These are phyloP conservation scores for Eucalyptus rudis DNA, from an alignment of 345 rosid species.

Conservation along the genomic window DNA sequence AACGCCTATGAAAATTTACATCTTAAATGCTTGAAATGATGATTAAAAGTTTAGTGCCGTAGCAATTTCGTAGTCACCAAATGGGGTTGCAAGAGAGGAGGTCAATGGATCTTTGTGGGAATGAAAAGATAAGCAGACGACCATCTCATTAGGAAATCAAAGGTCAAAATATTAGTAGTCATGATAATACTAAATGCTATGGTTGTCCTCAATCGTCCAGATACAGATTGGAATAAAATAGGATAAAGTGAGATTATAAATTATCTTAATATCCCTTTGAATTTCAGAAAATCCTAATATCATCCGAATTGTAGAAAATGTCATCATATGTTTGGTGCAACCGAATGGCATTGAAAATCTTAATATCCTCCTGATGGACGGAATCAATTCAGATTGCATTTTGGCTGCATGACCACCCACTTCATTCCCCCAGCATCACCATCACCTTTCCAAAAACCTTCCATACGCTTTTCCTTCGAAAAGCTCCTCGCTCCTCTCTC, in stretches of 20 bases:
- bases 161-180: background rate
- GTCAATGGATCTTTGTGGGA: background rate
- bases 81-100: background rate
- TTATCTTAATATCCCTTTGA: background rate
- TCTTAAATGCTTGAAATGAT: background rate
- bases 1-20: too few species aligned
- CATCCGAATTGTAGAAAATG: background rate
- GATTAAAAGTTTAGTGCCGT: background rate
- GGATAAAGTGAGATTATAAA: background rate
- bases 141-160: background rate
- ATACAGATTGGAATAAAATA: too few species aligned
- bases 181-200: background rate
- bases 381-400: background rate
- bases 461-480: background rate
- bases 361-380: background rate
- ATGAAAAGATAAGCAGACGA: background rate
- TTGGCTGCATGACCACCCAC: background rate
- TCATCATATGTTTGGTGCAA: background rate
- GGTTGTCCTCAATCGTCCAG: accelerated
- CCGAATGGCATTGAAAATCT: background rate
- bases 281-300: too few species aligned
- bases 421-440: background rate
- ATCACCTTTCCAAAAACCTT: background rate
- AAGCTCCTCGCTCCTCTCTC: background rate
- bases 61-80: background rate